Base-by-base conservation (phyloP, 495 filamentous ascomycete genomes). In the Neurospora sp. region DNA sequence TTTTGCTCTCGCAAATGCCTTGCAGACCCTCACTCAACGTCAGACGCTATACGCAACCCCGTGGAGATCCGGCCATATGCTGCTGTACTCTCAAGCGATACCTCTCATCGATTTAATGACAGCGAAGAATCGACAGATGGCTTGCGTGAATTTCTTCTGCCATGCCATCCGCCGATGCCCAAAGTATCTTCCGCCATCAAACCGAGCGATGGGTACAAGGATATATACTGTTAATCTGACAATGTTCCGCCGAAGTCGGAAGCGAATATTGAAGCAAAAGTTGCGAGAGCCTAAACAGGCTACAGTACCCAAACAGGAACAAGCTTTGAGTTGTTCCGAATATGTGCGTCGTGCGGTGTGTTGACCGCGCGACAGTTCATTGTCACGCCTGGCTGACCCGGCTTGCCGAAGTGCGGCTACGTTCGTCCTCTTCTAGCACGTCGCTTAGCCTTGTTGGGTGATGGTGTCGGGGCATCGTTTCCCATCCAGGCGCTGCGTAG, bases 381-480 rank as follows among this genome's bases (percentile, higher is more conserved):
- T 70, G 42, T 82, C 73, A 85, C 46, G 79, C 78, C 37, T 84
- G 83, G 74, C 84, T 85, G 53, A 84, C 78, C 74, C 82, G 81
- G 78, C 85, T 87, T 6, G 84, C 81, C 69, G 85, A 87, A 4
- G 87, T 88, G 7, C 87, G 83, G 73, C 91, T 91, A 44, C 88
- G 83, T 80, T 94, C 92, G 71, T 97, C 91, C 76, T 89, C 89
- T 74, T 99, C 96, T 11, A 96, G 86, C 12, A 99, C 94, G 84
- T 99, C 96, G 78, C 96, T 98, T 72, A 99, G 83, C 70, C 96
- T 85, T 4, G 95, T 98, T 0, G 95, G 95, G 82, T 98, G 96
- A 77, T 97, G 94, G 82, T 98, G 96, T 69, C 94, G 86, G n/a
- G 92, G 89, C 71, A 94, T 87, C 11, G 82, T 82, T 70, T 96